These are phyloP conservation scores for Phallus indusiatus DNA, from an alignment of 768 basidiomycete species.

Conservation along the genomic window DNA sequence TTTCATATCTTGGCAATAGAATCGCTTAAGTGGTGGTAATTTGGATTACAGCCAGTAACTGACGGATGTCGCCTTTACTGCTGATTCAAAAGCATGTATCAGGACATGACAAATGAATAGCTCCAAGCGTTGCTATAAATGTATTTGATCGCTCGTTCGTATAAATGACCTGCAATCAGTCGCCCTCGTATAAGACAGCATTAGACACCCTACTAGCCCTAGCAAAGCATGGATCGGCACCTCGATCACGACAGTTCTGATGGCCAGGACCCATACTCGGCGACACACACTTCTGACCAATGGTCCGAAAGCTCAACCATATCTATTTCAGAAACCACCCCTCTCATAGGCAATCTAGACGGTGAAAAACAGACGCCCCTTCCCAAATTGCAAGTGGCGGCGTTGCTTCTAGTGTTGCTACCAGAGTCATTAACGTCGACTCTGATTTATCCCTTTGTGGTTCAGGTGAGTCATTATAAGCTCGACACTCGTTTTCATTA, in stretches of 20 bases:
- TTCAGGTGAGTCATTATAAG: constrained; percentile 1
- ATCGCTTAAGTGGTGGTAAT: no score
- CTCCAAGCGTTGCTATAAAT: no score
- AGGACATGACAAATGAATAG: no score
- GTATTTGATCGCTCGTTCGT: no score
- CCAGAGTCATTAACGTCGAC: constrained; percentile 12
- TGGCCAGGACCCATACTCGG: neutral
- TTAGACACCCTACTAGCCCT: no score
- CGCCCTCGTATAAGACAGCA: no score
- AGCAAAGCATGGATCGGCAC: no score
- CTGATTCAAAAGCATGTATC: no score
- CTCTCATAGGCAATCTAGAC: neutral
- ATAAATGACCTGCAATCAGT: no score
- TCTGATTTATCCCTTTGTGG: constrained; percentile 15
- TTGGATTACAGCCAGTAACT: no score
- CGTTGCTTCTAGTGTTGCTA: constrained; percentile 9
- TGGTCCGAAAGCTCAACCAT: neutral
- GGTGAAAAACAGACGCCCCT: constrained; percentile 5
- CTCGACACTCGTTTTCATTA: neutral
- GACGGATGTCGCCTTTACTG: no score
- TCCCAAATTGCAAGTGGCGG: constrained; percentile 11
- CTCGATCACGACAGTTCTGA: neutral
- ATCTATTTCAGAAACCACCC: neutral
- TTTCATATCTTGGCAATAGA: no score
- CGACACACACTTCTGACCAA: neutral